phyloP scores from a whole-genome alignment of 805 yeast genomes.

The Candida corydali region DNA sequence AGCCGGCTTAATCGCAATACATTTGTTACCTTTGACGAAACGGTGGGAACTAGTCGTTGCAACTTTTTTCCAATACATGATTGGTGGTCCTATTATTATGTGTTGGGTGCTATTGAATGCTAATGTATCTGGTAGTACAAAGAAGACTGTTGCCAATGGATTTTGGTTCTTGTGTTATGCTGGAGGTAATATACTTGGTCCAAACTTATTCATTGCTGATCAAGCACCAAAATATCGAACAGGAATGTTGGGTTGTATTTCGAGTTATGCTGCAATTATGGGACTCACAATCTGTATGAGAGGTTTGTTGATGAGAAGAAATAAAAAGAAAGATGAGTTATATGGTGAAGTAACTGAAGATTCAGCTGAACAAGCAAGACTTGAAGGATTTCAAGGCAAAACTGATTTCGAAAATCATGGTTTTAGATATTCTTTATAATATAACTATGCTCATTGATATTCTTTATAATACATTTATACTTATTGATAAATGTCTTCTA shows the following conservation, averaged over 20 bases:
- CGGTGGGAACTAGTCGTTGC: conserved; percentile 27
- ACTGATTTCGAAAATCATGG: conserved; percentile 22
- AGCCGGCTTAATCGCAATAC: conserved; percentile 24
- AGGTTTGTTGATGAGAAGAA: conserved; percentile 13
- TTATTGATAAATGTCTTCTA: not conserved
- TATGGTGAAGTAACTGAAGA: conserved; percentile 19
- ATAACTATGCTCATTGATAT: too few species aligned
- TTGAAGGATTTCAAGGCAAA: conserved; percentile 21
- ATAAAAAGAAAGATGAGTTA: conserved; percentile 13
- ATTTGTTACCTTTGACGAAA: conserved; percentile 13
- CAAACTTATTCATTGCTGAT: conserved; percentile 19
- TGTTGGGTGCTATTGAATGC: conserved; percentile 20
- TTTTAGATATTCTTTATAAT: conserved; percentile 18
- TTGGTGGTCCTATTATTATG: conserved; percentile 28
- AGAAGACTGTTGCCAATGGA: conserved; percentile 19
- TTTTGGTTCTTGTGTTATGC: conserved; percentile 23
- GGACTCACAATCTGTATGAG: conserved; percentile 13
- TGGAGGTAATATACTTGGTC: conserved; percentile 26
- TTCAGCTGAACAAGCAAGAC: conserved; percentile 16
- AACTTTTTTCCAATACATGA: conserved; percentile 25
- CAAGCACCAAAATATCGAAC: conserved; percentile 22
- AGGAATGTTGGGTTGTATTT: conserved; percentile 21
- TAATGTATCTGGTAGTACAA: conserved; percentile 21
- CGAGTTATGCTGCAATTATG: conserved; percentile 19
- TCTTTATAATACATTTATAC: too few species aligned